phyloP scores from a whole-genome alignment of 202 grass and related monocot genomes.

The Dendrocalamus latiflorus region DNA sequence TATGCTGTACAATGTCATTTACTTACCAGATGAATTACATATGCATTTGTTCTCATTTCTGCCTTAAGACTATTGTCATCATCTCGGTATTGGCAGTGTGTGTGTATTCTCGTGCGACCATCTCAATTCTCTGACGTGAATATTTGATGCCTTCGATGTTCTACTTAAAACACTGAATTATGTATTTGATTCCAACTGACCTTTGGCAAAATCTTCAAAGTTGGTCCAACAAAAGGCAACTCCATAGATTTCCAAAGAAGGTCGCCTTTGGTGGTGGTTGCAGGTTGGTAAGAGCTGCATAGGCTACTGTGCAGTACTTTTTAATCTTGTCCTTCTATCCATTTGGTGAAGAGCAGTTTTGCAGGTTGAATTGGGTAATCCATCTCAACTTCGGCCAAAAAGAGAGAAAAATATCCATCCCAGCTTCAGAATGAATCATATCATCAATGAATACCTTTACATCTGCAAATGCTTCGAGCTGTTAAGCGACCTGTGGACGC shows the following conservation, averaged over 20 bases:
- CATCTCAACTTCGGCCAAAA: too few species aligned
- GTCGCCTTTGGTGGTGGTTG: neutral
- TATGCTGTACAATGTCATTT: slow-evolving; percentile 25
- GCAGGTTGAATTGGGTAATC: slow-evolving; percentile 31
- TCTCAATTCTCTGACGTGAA: neutral
- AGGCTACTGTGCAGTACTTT: neutral
- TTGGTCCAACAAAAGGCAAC: neutral
- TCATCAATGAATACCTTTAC: neutral
- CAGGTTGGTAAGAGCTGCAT: neutral
- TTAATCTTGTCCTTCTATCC: neutral
- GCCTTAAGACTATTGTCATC: too few species aligned
- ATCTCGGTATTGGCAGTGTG: neutral
- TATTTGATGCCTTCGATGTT: neutral
- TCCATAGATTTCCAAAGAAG: neutral
- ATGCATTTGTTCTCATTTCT: neutral
- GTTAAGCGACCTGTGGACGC: slow-evolving; percentile 39
- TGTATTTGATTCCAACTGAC: too few species aligned
- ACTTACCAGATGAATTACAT: neutral
- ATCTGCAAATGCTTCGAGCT: neutral
- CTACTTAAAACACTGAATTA: neutral
- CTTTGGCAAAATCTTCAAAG: neutral
- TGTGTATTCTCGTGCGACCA: neutral
- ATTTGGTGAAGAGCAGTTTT: neutral
- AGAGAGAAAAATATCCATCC: too few species aligned
- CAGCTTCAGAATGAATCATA: neutral